These are phyloP conservation scores for Volvox reticuliferus DNA, from an alignment of 139 green algal genomes.

Conservation along the genomic window DNA sequence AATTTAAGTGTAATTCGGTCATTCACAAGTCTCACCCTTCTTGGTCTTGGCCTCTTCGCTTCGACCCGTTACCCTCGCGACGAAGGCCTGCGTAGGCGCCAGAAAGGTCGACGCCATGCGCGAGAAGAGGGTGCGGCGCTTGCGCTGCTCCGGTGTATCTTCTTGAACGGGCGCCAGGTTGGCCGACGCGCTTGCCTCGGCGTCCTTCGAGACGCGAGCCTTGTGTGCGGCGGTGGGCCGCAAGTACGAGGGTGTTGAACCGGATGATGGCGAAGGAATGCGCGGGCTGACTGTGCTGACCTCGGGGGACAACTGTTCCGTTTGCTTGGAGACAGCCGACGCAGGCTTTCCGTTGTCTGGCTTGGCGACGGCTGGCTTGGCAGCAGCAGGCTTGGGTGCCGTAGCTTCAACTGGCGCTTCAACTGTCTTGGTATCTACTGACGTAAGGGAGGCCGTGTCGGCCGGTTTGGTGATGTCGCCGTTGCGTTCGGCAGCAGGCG, in stretches of 20 bases:
- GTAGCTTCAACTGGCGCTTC: neutral
- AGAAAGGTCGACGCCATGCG: constrained; percentile 48
- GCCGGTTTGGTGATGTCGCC: neutral
- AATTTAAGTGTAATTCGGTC: neutral
- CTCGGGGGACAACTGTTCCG: neutral
- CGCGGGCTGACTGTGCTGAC: neutral
- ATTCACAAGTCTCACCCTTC: constrained; percentile 3
- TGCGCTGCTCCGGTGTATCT: neutral
- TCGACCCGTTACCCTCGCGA: constrained; percentile 51
- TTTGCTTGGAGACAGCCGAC: neutral
- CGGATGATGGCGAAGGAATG: neutral
- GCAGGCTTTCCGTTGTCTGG: neutral
- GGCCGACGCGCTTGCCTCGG: neutral
- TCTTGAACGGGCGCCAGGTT: constrained; percentile 11
- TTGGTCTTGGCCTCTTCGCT: constrained; percentile 23
- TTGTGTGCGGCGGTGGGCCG: constrained; percentile 47
- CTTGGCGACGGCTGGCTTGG: neutral
- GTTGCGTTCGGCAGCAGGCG: neutral
- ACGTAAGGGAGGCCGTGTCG: neutral
- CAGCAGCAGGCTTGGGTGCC: neutral
- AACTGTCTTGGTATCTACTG: neutral
- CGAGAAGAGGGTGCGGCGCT: constrained; percentile 29
- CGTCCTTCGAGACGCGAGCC: constrained; percentile 11
- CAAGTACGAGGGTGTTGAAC: constrained; percentile 48
- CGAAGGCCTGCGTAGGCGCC: constrained; percentile 59